Percentiles rank a stretch among this genome's conserved stretches.
Conservation (phyloP, 306 rosid species). For the Neltuma alba region DNA sequence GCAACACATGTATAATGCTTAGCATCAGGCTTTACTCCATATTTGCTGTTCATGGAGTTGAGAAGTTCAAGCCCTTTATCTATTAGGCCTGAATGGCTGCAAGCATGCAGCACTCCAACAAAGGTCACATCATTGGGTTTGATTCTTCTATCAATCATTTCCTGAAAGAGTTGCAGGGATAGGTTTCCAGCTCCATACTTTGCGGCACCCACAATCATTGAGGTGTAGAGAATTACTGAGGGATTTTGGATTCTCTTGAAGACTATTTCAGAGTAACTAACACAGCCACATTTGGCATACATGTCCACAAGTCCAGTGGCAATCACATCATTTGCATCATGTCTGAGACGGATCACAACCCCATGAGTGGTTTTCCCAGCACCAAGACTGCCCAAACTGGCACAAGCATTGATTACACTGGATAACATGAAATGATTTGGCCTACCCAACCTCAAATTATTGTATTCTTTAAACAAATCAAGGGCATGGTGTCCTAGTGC, state of each 20-base stretch:
- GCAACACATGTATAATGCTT: constrained; percentile 75
- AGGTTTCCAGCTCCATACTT: constrained; percentile 79
- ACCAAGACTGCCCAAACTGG: constrained; percentile 71
- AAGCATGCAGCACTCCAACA: constrained; percentile 81
- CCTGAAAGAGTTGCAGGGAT: constrained; percentile 66
- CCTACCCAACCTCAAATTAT: constrained; percentile 29
- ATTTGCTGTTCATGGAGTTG: constrained; percentile 58
- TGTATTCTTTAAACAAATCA: constrained; percentile 58
- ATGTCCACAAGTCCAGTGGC: constrained; percentile 83
- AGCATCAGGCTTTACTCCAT: constrained; percentile 65
- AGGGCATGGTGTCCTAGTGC: constrained; percentile 65
- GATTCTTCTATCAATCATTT: constrained; percentile 67
- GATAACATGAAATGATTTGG: constrained; percentile 83
- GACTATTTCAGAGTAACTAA: constrained; percentile 60
- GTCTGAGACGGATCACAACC: constrained; percentile 54
- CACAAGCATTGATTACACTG: constrained; percentile 68
- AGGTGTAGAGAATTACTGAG: constrained; percentile 68
- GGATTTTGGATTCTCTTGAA: constrained; percentile 62
- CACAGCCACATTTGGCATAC: constrained; percentile 87
- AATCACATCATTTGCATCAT: constrained; percentile 58
- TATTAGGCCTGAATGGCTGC: constrained; percentile 84
- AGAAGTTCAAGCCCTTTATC: constrained; percentile 71
- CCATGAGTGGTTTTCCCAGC: constrained; percentile 77
- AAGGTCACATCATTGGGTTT: constrained; percentile 75
- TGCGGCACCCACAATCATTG: constrained; percentile 84